These are phyloP conservation scores for Entonaema liquescens DNA, from an alignment of 495 filamentous ascomycete species.

Conservation along the genomic window DNA sequence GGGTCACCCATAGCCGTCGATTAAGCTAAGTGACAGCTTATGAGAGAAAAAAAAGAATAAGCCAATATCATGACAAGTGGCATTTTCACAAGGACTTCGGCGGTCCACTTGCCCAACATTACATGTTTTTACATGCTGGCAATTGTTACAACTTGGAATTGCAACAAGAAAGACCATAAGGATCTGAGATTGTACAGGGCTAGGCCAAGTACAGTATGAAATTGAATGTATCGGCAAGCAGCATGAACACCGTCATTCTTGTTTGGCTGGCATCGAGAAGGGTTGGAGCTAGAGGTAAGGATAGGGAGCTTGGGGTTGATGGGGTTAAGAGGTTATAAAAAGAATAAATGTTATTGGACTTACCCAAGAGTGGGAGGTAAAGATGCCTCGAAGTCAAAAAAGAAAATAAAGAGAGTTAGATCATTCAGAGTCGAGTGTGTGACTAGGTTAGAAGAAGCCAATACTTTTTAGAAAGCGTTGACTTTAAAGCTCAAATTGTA, in stretches of 20 bases:
- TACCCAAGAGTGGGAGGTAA: conserved; percentile 14
- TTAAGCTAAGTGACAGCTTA: background rate
- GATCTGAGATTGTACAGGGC: conserved; percentile 17
- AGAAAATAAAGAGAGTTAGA: conserved; percentile 2
- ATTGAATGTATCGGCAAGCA: conserved; percentile 1
- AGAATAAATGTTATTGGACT: conserved; percentile 12
- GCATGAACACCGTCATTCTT: conserved; percentile 16
- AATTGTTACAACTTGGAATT: background rate
- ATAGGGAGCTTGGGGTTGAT: too few relatives aligned
- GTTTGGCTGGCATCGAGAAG: background rate
- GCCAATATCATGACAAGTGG: background rate
- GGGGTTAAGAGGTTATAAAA: conserved; percentile 1
- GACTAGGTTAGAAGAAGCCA: conserved; percentile 16
- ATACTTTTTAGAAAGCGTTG: conserved; percentile 20
- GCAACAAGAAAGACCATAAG: conserved; percentile 18
- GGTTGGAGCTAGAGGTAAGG: conserved; percentile 13
- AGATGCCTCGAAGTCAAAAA: background rate
- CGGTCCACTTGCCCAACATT: background rate
- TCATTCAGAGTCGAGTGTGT: conserved; percentile 16
- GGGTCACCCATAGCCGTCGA: background rate
- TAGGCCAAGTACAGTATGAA: conserved; percentile 23
- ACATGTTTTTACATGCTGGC: conserved; percentile 30
- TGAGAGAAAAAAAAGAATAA: background rate
- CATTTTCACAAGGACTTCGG: conserved; percentile 1
- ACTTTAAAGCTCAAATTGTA: conserved; percentile 33